These are phyloP conservation scores for Dipteronia dyeriana DNA, from an alignment of 345 rosid species.

Conservation along the genomic window DNA sequence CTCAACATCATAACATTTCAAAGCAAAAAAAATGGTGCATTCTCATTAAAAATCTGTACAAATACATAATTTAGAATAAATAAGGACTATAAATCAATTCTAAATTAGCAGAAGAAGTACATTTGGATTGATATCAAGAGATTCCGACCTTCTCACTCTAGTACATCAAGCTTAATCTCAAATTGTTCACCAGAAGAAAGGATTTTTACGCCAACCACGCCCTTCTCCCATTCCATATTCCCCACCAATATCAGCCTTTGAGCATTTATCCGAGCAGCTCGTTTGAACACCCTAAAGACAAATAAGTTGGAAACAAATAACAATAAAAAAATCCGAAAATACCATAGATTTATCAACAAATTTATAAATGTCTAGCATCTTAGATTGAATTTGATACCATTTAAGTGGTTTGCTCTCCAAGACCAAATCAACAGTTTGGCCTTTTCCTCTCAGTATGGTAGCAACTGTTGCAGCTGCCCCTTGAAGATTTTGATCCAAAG, in stretches of 20 bases:
- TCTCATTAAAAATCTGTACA: neutral
- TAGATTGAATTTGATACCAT: slow-evolving; percentile 44
- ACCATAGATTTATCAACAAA: neutral
- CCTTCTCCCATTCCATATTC: slow-evolving; percentile 73
- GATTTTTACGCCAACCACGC: slow-evolving; percentile 76
- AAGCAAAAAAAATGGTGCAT: neutral
- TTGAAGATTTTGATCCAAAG: slow-evolving; percentile 74
- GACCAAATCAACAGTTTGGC: slow-evolving; percentile 79
- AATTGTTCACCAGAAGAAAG: slow-evolving; percentile 73
- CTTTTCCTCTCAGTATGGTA: slow-evolving; percentile 69
- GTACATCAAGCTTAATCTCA: slow-evolving; percentile 71
- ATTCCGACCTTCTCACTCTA: slow-evolving; percentile 36
- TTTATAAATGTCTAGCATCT: neutral
- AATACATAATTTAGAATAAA: neutral
- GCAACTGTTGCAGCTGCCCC: slow-evolving; percentile 86
- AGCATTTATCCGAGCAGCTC: slow-evolving; percentile 81
- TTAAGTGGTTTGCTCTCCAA: slow-evolving; percentile 85
- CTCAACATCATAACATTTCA: neutral
- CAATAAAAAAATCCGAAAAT: neutral
- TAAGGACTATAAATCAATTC: neutral
- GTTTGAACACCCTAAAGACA: slow-evolving; percentile 79
- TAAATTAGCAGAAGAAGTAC: neutral
- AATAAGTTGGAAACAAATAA: neutral
- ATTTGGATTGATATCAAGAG: neutral
- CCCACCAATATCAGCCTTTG: slow-evolving; percentile 81